Evolutionary conservation across 2,329 filamentous ascomycete genomes (phyloP).

Genomic region (Thelonectria rubi): DNA sequence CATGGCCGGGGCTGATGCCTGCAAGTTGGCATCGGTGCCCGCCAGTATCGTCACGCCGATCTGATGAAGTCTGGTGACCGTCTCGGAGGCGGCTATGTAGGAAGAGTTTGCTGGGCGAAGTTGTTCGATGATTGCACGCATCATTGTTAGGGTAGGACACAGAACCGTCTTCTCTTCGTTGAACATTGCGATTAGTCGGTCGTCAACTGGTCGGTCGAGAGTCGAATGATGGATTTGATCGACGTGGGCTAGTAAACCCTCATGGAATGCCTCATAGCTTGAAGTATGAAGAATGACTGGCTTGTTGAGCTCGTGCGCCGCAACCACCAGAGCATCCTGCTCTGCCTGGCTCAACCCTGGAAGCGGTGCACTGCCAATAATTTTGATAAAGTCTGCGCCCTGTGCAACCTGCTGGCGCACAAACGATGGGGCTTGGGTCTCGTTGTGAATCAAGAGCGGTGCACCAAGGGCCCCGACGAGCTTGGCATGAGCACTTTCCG

Average conservation of each 20-base stretch:
- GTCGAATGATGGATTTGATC: constrained; percentile 21
- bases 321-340: constrained; percentile 4
- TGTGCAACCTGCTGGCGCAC: constrained; percentile 7
- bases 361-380: constrained; percentile 16
- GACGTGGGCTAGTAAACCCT: constrained; percentile 1
- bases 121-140: constrained; percentile 14
- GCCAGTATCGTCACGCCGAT: constrained; percentile 2
- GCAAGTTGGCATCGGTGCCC: constrained; percentile 11
- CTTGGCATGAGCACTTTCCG: constrained; percentile 10
- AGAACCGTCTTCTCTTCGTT: constrained; percentile 8
- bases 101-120: constrained; percentile 12
- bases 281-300: constrained; percentile 12
- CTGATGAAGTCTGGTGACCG: constrained; percentile 7
- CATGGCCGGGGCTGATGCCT: constrained; percentile 3
- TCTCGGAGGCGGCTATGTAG: constrained; percentile 5
- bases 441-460: constrained; percentile 8
- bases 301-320: constrained; percentile 7
- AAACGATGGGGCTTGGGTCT: constrained; percentile 6
- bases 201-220: constrained; percentile 10
- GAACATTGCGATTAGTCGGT: constrained; percentile 17
- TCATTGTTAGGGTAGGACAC: constrained; percentile 19
- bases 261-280: background rate
- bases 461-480: background rate
- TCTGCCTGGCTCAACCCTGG: constrained; percentile 14
- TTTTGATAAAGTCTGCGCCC: constrained; percentile 17